Evolutionary conservation across 2,329 filamentous ascomycete species (phyloP), one percentile per base, ranked within the genome.

Genomic region (Podosphaera xanthii): DNA sequence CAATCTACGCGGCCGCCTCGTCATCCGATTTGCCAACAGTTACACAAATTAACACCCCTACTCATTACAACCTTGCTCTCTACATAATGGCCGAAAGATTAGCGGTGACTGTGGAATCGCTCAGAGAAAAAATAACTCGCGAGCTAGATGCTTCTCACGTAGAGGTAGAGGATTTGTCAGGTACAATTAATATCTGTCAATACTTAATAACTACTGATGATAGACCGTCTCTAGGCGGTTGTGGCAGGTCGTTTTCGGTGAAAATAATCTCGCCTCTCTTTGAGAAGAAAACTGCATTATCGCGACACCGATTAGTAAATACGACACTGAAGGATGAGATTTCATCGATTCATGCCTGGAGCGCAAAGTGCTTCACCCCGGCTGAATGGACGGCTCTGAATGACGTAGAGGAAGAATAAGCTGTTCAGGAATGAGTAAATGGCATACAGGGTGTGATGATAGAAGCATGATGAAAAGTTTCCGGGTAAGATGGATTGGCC

Each of bases 151-250:
- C 89, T 31, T 76, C 77, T 35, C 80, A 94, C 73, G 88, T 95
- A 63, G 83, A 92, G 67, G 88, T 96, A 65, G 85, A 87, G 63
- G 91, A 97, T 73, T 82, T 94, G 76, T 95, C 89, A 63, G 91
- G 90, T 94, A 79, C 61, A 35, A 49, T 40, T 36, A 75, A 69
- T 30, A 57, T 60, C 58, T 59, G 10, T 12, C 10, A 44, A 12
- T 44, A 44, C 5, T 6, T 8, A 44, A 12, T 12, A 44, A 44
- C 10, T 44, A 14, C 40, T 44, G 40, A 44, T 44, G 3, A 44
- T 4, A 7, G n/a, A 4, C n/a, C 10, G 10, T 44, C 7, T 33
- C 10, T 44, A 85, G 82, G 82, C 63, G 83, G 83, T 59, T 86
- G 83, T 67, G 83, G 83, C 49, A 82, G 85, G 70, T 82, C 83